Base-by-base conservation (phyloP, 164 flowering plant species). In the Echeveria elegans region DNA sequence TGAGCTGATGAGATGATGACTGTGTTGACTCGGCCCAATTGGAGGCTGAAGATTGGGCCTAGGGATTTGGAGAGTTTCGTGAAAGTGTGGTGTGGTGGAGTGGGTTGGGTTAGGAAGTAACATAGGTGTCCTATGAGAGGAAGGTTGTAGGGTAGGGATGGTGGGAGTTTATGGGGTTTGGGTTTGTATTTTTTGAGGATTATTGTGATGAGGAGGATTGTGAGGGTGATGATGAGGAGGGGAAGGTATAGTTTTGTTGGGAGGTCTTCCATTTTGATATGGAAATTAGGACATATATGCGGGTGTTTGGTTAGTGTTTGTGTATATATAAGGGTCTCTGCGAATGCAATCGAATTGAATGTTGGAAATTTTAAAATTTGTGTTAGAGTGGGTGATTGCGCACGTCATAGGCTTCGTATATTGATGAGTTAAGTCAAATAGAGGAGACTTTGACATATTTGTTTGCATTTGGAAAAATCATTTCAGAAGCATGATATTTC, bases 81-180 rank as follows among this genome's bases (percentile, higher is more conserved):
- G 34, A 86, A 72, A 71, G 79, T 60, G 77, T 64, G 79, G 74
- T 86, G 85, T 2, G 90, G 90, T 76, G 16, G 47, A 43, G 76
- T 70, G 78, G 71, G 79, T 6, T 78, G 66, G 69, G 82, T 75
- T 69, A 80, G 85, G 77, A 83, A 76, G 73, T 79, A 85, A 75
- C 77, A 80, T 65, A 83, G 83, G 78, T 82, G 83, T 19, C 87
- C 86, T 64, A 83, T 70, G 11, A 83, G 52, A 0, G 89, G 87
- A 12, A 80, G 77, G 6, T 43, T 24, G 0, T 65, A 41, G 1
- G 83, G 78, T 19, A 82, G 76, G 11, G 86, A 81, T 1, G 86
- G 88, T 50, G 71, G 61, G 28, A 41, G n/a, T 7, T 1, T 61
- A n/a, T 32, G 8, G 30, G 31, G 60, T 53, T 24, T 23, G 26